Conservation (phyloP, 495 filamentous ascomycete genomes). For the Astrocystis sublimbata region DNA sequence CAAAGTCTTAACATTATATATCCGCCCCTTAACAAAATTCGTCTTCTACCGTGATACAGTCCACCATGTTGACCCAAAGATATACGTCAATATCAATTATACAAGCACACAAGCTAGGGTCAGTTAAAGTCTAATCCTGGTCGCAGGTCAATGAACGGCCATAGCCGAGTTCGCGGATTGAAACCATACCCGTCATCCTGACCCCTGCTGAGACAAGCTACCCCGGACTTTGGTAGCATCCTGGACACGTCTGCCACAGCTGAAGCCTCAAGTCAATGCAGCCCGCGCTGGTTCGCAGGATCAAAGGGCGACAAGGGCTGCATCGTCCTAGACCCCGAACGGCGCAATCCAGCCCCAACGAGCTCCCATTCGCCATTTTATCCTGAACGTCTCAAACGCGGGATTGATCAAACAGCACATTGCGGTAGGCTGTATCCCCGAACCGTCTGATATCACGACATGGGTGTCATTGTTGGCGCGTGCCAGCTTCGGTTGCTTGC, state of each 20-base stretch:
- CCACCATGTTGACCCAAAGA: too few species aligned
- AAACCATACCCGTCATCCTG: slow-evolving; percentile 56
- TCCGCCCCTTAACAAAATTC: too few species aligned
- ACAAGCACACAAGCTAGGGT: too few species aligned
- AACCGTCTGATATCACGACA: background rate
- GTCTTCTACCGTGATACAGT: too few species aligned
- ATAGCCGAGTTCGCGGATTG: slow-evolving; percentile 42
- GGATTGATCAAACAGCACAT: slow-evolving; percentile 3
- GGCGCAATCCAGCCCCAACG: background rate
- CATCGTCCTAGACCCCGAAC: background rate
- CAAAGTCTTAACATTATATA: too few species aligned
- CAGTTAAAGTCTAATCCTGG: slow-evolving; percentile 25
- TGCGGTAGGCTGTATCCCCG: slow-evolving; percentile 1
- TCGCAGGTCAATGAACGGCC: slow-evolving; percentile 28
- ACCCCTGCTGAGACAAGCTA: slow-evolving; percentile 29
- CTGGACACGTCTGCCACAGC: slow-evolving; percentile 25
- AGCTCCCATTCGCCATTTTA: background rate
- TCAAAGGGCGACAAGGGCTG: background rate
- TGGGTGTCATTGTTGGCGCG: background rate
- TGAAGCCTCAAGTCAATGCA: slow-evolving; percentile 28
- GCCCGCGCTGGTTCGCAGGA: background rate
- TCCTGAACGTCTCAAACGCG: background rate
- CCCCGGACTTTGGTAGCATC: slow-evolving; percentile 11
- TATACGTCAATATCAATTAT: too few species aligned
- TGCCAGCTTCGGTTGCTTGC: background rate